phyloP scores from a whole-genome alignment of 176 grass and related monocot genomes.

The Triticum dicoccoides region DNA sequence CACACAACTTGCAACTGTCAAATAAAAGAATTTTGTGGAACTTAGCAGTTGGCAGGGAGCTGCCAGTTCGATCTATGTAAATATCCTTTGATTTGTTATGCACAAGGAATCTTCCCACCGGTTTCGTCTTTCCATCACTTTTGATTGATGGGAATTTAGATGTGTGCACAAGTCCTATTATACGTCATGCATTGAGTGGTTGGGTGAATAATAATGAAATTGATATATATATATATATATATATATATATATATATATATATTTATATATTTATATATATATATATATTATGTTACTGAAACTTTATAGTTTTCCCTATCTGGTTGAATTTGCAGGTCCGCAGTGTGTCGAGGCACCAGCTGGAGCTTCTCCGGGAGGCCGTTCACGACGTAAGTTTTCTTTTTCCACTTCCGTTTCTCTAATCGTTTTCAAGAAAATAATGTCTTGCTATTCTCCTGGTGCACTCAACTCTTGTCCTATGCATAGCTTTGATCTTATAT shows the following conservation, averaged over 20 bases:
- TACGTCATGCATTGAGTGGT: not conserved
- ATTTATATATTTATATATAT: too few species aligned
- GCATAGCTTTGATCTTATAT: too few species aligned
- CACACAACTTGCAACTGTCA: not conserved
- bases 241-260: too few species aligned
- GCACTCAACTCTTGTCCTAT: not conserved
- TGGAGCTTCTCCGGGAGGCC: slow-evolving; percentile 59
- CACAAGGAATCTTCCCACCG: not conserved
- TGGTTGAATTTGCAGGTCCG: slow-evolving; percentile 34
- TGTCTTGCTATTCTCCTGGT: not conserved
- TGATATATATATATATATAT: too few species aligned
- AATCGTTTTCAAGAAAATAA: not conserved
- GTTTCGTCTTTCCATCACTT: not conserved
- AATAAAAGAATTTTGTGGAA: not conserved
- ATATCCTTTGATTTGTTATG: not conserved
- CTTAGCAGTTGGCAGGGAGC: not conserved
- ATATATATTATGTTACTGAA: not conserved
- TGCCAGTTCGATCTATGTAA: not conserved
- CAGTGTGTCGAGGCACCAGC: slow-evolving; percentile 53
- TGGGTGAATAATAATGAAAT: not conserved
- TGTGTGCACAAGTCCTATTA: not conserved
- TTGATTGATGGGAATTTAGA: not conserved
- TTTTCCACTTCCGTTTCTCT: not conserved
- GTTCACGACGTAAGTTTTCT: slow-evolving; percentile 59
- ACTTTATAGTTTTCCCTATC: not conserved